Evolutionary conservation across 78 protist species (phyloP), one percentile per base, ranked within the genome.

Genomic region (Dictyostelium firmibasis): DNA sequence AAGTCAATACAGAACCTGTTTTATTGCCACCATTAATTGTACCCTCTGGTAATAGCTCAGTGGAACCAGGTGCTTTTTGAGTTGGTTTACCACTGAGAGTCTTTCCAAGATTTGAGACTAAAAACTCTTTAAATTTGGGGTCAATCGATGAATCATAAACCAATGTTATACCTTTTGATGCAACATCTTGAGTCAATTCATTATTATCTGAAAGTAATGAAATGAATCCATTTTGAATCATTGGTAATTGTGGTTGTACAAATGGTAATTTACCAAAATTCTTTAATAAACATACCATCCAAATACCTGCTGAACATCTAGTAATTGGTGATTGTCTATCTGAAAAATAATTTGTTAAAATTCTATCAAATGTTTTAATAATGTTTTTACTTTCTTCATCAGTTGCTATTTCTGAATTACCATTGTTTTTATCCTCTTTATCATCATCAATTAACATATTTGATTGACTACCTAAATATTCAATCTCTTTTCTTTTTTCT

Each of bases 101-200:
- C 36, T 89, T 89, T 13, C 70, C 29, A n/a, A 89, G 94, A 70
- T 89, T 89, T 29, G 87, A 81, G 0, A 89, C 87, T 4, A 89
- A 31, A 84, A 89, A 89, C 36, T 89, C 94, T 89, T 47, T 89
- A 67, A 89, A 89, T 25, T 57, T 23, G 14, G 86, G 82, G 50
- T 75, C 92, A 4, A n/a, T 53, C 14, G 95, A 83, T 6, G 86
- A 67, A 60, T 92, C 95, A 85, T 96, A 92, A 11, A 92, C 96
- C 69, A 96, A 25, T 4, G 94, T 86, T 20, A 92, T 75, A 62
- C 97, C 97, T 31, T 70, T 86, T 7, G 92, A 81, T 13, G 96
- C 96, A 35, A 88, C 82, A 82, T 96, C 97, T 72, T 96, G 97
- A 31, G 96, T 92, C n/a, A 96, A 10, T 44, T 92, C 96, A 57